These are phyloP conservation scores for Neurospora tetrasperma DNA, from an alignment of 495 filamentous ascomycete genomes.

Conservation along the genomic window DNA sequence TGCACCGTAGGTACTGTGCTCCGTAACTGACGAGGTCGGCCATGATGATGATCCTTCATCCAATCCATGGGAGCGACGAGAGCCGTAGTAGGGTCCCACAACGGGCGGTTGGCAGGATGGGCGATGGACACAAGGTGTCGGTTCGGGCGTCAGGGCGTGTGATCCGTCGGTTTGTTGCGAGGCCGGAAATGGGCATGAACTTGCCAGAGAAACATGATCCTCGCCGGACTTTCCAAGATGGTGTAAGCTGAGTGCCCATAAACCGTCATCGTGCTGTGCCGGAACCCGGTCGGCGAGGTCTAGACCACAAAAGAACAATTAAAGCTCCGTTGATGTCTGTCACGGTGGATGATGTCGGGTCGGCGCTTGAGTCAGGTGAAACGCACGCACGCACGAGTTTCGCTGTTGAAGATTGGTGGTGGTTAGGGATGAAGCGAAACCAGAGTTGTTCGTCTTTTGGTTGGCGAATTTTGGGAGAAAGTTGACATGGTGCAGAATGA, in stretches of 20 bases:
- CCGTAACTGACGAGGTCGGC: neutral
- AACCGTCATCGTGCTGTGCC: neutral
- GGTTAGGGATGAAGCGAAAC: neutral
- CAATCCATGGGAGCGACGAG: neutral
- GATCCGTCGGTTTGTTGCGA: neutral
- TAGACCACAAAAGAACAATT: neutral
- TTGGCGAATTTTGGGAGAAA: neutral
- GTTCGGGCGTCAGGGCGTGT: neutral
- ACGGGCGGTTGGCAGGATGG: neutral
- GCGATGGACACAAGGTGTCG: neutral
- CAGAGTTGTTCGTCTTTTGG: neutral
- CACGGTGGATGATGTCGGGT: neutral
- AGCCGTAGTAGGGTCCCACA: neutral
- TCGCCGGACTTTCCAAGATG: neutral
- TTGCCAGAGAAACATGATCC: neutral
- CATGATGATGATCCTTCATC: neutral
- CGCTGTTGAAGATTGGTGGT: neutral
- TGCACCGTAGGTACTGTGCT: neutral
- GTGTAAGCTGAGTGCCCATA: neutral
- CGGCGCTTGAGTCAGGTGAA: neutral
- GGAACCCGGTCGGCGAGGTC: neutral
- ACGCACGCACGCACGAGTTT: neutral
- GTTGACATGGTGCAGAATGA: neutral
- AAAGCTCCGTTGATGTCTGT: neutral
- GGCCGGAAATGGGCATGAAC: neutral